A percentile compares a stretch with the other conserved stretches of the same genome.
These are phyloP conservation scores for Gossypium laxum DNA, from an alignment of 441 rosid genomes.

Conservation along the genomic window DNA sequence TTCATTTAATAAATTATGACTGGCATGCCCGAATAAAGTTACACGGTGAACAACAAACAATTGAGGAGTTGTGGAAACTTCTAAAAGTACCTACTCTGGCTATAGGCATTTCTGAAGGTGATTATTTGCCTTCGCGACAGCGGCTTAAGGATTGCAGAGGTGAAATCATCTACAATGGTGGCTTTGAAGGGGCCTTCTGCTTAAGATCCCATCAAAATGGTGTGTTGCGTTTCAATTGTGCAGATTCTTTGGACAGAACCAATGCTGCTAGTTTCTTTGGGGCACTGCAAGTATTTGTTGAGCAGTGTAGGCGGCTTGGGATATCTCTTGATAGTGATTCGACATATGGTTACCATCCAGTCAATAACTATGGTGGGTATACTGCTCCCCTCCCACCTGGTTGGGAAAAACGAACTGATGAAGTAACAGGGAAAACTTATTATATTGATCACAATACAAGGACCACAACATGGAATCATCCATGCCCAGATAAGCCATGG, in stretches of 20 bases:
- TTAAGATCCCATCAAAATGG: conserved; percentile 93
- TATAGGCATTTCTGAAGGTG: conserved; percentile 83
- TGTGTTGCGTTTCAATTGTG: conserved; percentile 85
- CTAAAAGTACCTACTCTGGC: conserved; percentile 62
- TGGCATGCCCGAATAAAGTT: conserved; percentile 83
- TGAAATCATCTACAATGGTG: conserved; percentile 64
- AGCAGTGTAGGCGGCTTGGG: conserved; percentile 82
- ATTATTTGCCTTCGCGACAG: conserved; percentile 71
- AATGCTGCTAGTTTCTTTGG: conserved; percentile 97
- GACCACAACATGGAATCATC: conserved; percentile 93
- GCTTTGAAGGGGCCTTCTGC: conserved; percentile 81
- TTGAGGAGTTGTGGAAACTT: conserved; percentile 81
- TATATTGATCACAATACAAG: conserved; percentile 90
- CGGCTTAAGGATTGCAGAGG: conserved; percentile 84
- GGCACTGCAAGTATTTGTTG: conserved; percentile 87
- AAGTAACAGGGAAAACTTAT: conserved; percentile 80
- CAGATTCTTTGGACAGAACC: conserved; percentile 95
- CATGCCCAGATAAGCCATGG: conserved; percentile 98
- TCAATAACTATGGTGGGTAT: conserved; percentile 54
- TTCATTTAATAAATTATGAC: conserved; percentile 70
- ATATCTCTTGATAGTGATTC: conserved; percentile 85
- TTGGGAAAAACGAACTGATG: conserved; percentile 93
- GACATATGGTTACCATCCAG: conserved; percentile 49
- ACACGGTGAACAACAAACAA: conserved; percentile 80
- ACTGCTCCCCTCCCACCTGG: conserved; percentile 91